Conservation (phyloP, 768 basidiomycete species). For the Royoungia palumana region DNA sequence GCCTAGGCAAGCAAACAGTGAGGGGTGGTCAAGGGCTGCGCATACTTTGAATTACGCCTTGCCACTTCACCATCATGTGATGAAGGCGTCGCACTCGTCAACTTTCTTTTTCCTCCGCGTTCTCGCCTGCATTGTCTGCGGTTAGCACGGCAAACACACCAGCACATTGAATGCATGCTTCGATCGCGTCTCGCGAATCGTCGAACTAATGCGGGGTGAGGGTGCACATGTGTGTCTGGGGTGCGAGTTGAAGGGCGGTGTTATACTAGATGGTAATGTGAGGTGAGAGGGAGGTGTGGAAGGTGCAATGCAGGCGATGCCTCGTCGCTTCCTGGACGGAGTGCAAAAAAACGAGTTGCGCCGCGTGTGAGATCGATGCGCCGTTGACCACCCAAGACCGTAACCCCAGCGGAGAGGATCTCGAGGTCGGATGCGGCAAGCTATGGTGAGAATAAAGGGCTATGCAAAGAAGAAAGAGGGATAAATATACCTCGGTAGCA, state of each 20-base stretch:
- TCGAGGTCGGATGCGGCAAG: conserved; percentile 65
- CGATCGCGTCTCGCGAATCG: conserved; percentile 59
- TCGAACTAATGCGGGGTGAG: conserved; percentile 97
- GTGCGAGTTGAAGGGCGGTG: conserved; percentile 44
- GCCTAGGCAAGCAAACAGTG: conserved; percentile 44
- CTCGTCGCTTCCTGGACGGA: conserved; percentile 48
- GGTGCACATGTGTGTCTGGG: conserved; percentile 56
- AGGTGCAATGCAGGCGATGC: no score
- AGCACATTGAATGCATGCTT: conserved; percentile 54
- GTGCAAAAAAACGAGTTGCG: conserved; percentile 83
- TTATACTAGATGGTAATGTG: no score
- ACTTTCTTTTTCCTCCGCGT: conserved; percentile 34
- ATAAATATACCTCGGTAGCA: conserved; percentile 55
- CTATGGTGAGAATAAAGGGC: conserved; percentile 28
- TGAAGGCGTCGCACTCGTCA: conserved; percentile 62
- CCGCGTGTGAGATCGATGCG: conserved; percentile 73
- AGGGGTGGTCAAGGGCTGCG: not conserved
- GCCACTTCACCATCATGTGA: conserved; percentile 69
- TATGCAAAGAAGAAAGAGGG: not conserved
- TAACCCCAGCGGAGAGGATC: conserved; percentile 68
- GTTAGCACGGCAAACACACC: conserved; percentile 59
- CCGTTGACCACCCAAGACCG: conserved; percentile 80
- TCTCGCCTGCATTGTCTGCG: conserved; percentile 41
- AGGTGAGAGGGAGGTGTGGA: no score
- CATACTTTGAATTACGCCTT: conserved; percentile 67